Evolutionary conservation across 352 stramenopile genomes (phyloP).

Genomic region (Phytopythium chamaehyphon): DNA sequence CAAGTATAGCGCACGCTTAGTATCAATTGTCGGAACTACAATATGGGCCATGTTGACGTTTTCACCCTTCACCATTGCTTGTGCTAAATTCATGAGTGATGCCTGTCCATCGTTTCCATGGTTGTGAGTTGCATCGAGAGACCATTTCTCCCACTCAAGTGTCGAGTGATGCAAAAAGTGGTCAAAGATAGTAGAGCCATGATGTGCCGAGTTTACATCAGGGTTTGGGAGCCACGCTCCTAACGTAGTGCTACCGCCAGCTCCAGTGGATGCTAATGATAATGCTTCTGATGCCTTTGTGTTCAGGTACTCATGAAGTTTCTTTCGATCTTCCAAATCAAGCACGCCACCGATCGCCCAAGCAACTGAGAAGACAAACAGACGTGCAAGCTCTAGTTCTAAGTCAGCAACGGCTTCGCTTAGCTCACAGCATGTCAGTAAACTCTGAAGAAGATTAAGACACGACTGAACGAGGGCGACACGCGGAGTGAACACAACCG

Average conservation of each 20-base stretch:
- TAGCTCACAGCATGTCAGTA: conserved; percentile 54
- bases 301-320: conserved; percentile 68
- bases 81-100: background rate
- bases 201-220: conserved; percentile 1
- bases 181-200: conserved; percentile 85
- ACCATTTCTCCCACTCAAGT: conserved; percentile 89
- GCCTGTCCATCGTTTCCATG: conserved; percentile 4
- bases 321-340: conserved; percentile 71
- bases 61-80: conserved; percentile 3
- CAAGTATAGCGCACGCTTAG: conserved; percentile 60
- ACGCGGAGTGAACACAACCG: conserved; percentile 64
- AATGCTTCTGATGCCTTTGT: conserved; percentile 31
- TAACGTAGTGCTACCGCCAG: background rate
- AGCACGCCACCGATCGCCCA: conserved; percentile 86
- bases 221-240: background rate
- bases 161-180: conserved; percentile 87
- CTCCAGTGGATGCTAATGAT: conserved; percentile 3
- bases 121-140: conserved; percentile 29
- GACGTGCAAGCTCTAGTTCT: conserved; percentile 68
- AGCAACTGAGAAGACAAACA: conserved; percentile 81
- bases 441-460: conserved; percentile 53
- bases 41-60: conserved; percentile 78
- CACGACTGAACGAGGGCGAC: conserved; percentile 80
- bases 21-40: conserved; percentile 87
- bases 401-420: conserved; percentile 45